Evolutionary conservation across 129 eudicot genomes (phyloP).

Genomic region (Pseudognaphalium luteoalbum): DNA sequence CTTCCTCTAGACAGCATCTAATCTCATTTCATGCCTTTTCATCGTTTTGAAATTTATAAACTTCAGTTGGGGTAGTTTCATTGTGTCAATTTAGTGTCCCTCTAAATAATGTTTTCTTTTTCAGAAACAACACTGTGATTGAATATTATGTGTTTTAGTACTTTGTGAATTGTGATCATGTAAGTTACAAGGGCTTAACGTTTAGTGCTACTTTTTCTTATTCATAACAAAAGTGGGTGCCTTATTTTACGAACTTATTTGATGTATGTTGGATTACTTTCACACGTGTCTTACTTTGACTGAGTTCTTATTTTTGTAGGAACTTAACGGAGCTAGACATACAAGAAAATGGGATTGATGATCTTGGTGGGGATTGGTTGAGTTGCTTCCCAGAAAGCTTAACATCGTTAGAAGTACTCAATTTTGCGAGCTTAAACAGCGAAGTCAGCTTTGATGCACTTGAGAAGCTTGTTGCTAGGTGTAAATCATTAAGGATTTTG

Average conservation of each 20-base stretch:
- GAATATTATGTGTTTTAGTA: not conserved
- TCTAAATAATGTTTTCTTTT: not conserved
- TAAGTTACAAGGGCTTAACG: not conserved
- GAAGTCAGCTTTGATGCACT: conserved; percentile 63
- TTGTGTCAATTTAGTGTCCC: no score
- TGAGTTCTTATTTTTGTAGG: conserved; percentile 27
- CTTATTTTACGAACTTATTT: not conserved
- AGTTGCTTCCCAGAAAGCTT: conserved; percentile 66
- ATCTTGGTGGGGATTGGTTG: conserved; percentile 62
- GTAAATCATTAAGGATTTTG: conserved; percentile 53
- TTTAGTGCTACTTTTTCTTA: no score
- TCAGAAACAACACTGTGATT: not conserved
- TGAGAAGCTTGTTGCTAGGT: conserved; percentile 57
- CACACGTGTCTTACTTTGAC: not conserved
- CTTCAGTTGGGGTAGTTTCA: no score
- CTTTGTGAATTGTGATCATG: not conserved
- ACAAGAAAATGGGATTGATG: conserved; percentile 61
- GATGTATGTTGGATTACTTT: not conserved
- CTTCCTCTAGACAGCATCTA: no score
- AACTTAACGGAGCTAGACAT: conserved; percentile 64
- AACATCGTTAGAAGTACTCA: conserved; percentile 54
- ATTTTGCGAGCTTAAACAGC: conserved; percentile 52
- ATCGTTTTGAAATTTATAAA: no score
- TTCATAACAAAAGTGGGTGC: not conserved
- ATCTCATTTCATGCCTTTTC: no score